Base-by-base conservation (phyloP, 148 eudicot genomes). In the Cornus florida region DNA sequence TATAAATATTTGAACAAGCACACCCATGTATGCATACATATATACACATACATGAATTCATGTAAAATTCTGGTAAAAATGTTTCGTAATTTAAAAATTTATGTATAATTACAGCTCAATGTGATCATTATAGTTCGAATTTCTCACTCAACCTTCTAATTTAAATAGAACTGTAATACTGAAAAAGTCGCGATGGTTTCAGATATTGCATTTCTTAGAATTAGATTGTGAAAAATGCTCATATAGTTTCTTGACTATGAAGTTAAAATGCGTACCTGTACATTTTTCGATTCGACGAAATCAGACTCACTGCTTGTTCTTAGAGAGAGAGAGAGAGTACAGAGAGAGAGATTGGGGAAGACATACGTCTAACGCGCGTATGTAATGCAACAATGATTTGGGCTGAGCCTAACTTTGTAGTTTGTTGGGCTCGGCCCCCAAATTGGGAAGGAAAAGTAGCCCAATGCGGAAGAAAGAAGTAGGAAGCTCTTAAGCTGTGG, bases 201-300 rank as follows among this genome's bases (percentile, higher is more conserved):
- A 62, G 66, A 62, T 1, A 62, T 19, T 62, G 1, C 20, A 62
- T n/a, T 62, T 62, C 23, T 19, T 13, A 53, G 59, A 53, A 53
- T 53, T 17, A 53, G 17, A 53, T 53, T 53, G 59, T 0, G 19
- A 53, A 2, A 2, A 14, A 3, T 53, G 10, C 12, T 53, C 12
- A 72, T 46, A 33, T 19, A 9, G 14, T 33, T 16, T 48, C 17
- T 72, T 14, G 7, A 32, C 6, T n/a, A 31, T 20, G 56, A 69
- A 32, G 19, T 46, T 2, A 16, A 57, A 35, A 53, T 70, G 22
- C 59, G 9, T n/a, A 78, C 80, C 80, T 78, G 75, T 70, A 57
- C 80, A 78, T 78, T 64, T 64, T 60, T 8, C 3, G 70, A 64
- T 10, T 75, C 38, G 22, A 38, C 13, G 24, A 75, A 43, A 43